Conservation (phyloP, 1,139 yeast species). For the Geotrichum klebahnii region DNA sequence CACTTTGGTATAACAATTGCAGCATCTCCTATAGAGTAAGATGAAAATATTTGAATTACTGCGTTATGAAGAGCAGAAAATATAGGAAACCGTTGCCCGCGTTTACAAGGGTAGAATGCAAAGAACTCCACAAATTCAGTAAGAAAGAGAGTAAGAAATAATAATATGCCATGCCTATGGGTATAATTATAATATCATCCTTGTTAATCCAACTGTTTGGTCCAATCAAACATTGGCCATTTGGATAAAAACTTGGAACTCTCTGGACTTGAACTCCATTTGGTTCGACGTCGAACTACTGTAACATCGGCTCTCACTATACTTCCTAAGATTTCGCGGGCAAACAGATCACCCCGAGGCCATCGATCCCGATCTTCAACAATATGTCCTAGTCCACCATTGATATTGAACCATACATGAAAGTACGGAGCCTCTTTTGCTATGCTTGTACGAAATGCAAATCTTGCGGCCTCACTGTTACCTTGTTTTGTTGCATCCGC, state of each 20-base stretch:
- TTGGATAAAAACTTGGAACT: constrained; percentile 25
- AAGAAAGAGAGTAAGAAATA: too few species aligned
- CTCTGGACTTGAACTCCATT: constrained; percentile 31
- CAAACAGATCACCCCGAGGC: constrained; percentile 48
- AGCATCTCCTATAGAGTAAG: too few species aligned
- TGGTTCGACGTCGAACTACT: constrained; percentile 34
- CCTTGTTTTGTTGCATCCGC: constrained; percentile 27
- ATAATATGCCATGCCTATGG: not conserved
- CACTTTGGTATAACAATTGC: too few species aligned
- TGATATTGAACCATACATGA: constrained; percentile 48
- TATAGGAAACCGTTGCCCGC: too few species aligned
- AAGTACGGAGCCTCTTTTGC: constrained; percentile 50
- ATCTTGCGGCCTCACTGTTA: constrained; percentile 24
- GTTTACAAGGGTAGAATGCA: too few species aligned
- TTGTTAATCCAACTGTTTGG: constrained; percentile 21
- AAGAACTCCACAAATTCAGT: too few species aligned
- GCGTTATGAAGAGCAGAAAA: too few species aligned
- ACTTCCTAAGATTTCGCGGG: constrained; percentile 47
- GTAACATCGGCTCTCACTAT: constrained; percentile 41
- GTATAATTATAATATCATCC: not conserved
- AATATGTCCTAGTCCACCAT: constrained; percentile 52
- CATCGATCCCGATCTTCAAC: constrained; percentile 43
- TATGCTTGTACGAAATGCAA: constrained; percentile 41
- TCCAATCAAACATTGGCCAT: constrained; percentile 40
- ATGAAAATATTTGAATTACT: too few species aligned